A percentile compares a stretch with the other conserved stretches of the same genome.
phyloP scores from a whole-genome alignment of 805 yeast species.

The Candida ipomoeae region DNA sequence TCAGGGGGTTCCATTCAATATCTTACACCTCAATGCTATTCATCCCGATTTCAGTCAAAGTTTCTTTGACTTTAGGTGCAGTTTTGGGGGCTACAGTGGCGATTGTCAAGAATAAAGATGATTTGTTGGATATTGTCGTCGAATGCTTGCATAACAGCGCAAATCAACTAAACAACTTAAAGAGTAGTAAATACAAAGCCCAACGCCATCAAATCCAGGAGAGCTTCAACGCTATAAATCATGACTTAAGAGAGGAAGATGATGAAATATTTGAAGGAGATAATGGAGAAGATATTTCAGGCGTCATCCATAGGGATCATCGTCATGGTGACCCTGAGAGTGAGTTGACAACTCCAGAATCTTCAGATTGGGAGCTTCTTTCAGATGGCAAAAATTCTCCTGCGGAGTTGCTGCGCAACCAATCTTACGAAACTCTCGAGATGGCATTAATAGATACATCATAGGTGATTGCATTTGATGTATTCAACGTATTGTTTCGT shows the following conservation, averaged over 20 bases:
- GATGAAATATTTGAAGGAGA: not conserved
- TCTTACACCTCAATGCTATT: not conserved
- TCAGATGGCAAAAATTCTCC: not conserved
- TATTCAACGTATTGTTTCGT: too few relatives aligned
- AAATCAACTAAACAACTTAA: not conserved
- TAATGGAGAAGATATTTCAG: not conserved
- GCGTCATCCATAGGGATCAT: not conserved
- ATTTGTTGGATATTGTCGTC: not conserved
- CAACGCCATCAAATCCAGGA: not conserved
- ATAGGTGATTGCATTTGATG: not conserved
- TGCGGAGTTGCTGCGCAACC: not conserved
- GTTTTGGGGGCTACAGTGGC: conserved; percentile 1
- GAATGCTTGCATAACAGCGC: conserved; percentile 1
- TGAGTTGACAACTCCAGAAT: not conserved
- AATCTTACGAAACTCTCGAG: not conserved
- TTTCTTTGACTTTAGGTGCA: not conserved
- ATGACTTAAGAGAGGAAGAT: too few relatives aligned
- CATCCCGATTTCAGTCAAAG: not conserved
- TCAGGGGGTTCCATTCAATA: not conserved
- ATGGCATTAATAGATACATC: not conserved
- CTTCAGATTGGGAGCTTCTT: not conserved
- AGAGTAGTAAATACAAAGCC: not conserved
- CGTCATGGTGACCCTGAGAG: not conserved
- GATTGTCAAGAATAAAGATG: not conserved
- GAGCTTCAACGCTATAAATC: not conserved